These are phyloP conservation scores for Tetragonia tetragonoides DNA, from an alignment of 148 eudicot genomes.

Conservation along the genomic window DNA sequence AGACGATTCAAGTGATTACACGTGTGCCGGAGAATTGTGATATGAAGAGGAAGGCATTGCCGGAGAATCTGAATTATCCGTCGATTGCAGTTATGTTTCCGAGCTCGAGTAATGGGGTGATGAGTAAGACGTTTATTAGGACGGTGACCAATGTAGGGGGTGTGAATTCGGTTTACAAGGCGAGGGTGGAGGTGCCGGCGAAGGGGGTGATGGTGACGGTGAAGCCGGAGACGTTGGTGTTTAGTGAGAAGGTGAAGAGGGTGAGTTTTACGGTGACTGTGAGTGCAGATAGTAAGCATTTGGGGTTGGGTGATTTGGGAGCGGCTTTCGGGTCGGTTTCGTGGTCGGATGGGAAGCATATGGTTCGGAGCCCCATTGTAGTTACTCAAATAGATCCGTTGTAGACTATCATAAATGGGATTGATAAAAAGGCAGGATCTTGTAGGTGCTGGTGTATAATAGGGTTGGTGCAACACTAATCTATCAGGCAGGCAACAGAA, in stretches of 20 bases:
- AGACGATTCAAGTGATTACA: slow-evolving; percentile 91
- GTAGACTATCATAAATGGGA: slow-evolving; percentile 20
- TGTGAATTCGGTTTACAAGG: slow-evolving; percentile 54
- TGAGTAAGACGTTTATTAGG: slow-evolving; percentile 68
- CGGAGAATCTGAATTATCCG: slow-evolving; percentile 87
- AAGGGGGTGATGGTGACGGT: slow-evolving; percentile 63
- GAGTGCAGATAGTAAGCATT: slow-evolving; percentile 47
- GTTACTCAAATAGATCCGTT: slow-evolving; percentile 70
- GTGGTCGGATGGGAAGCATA: slow-evolving; percentile 85
- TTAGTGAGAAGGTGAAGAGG: slow-evolving; percentile 53
- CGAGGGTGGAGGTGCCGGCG: slow-evolving; percentile 46
- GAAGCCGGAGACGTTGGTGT: slow-evolving; percentile 54
- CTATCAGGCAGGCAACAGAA: background rate
- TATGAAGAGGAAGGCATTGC: slow-evolving; percentile 48
- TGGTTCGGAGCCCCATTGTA: slow-evolving; percentile 89
- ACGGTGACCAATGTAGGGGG: slow-evolving; percentile 79
- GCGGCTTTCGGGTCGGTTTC: slow-evolving; percentile 72
- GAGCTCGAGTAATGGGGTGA: slow-evolving; percentile 32
- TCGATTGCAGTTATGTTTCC: slow-evolving; percentile 71
- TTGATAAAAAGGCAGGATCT: too few relatives aligned
- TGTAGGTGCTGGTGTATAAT: slow-evolving; percentile 5
- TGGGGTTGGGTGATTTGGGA: slow-evolving; percentile 69
- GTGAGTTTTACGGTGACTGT: slow-evolving; percentile 58
- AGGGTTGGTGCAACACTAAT: background rate
- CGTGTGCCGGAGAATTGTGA: slow-evolving; percentile 60